These are phyloP conservation scores for Plenodomus tracheiphilus DNA, from an alignment of 2,329 filamentous ascomycete genomes.

Conservation along the genomic window DNA sequence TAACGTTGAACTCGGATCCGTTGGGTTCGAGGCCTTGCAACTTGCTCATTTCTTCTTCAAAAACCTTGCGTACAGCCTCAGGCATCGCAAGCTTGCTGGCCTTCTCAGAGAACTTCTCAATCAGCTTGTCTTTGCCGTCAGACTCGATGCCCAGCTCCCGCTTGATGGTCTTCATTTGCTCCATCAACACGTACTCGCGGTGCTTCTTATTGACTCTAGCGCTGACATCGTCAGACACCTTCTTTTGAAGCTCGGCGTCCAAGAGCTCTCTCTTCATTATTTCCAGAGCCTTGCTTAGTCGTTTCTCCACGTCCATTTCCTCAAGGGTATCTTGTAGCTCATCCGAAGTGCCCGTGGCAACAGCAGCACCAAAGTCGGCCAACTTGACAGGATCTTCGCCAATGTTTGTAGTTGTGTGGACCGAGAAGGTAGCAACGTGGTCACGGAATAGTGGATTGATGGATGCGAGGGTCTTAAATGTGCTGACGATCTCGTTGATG, in stretches of 20 bases:
- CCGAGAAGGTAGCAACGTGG: slow-evolving; percentile 86
- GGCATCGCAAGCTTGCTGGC: slow-evolving; percentile 94
- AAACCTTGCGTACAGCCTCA: slow-evolving; percentile 93
- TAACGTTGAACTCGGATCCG: slow-evolving; percentile 98
- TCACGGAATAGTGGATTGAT: slow-evolving; percentile 95
- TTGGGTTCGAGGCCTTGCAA: slow-evolving; percentile 92
- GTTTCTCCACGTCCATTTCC: slow-evolving; percentile 86
- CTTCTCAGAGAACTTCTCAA: slow-evolving; percentile 97
- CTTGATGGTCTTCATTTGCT: slow-evolving; percentile 98
- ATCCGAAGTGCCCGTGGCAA: slow-evolving; percentile 80
- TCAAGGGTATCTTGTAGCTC: slow-evolving; percentile 92
- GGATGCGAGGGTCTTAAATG: slow-evolving; percentile 94
- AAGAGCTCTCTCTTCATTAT: slow-evolving; percentile 98
- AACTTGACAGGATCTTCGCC: slow-evolving; percentile 93
- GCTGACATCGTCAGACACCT: slow-evolving; percentile 97
- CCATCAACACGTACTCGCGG: slow-evolving; percentile 97
- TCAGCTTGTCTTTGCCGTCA: slow-evolving; percentile 96
- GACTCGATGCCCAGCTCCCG: slow-evolving; percentile 95
- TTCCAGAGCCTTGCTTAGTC: slow-evolving; percentile 86
- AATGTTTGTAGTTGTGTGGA: slow-evolving; percentile 87
- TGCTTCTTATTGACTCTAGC: slow-evolving; percentile 97
- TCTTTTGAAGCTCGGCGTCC: slow-evolving; percentile 95
- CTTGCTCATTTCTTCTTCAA: slow-evolving; percentile 98
- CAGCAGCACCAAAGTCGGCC: slow-evolving; percentile 94
- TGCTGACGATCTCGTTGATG: slow-evolving; percentile 97